Evolutionary conservation across 768 basidiomycete species (phyloP).

Genomic region (Lanmaoa rubissima): DNA sequence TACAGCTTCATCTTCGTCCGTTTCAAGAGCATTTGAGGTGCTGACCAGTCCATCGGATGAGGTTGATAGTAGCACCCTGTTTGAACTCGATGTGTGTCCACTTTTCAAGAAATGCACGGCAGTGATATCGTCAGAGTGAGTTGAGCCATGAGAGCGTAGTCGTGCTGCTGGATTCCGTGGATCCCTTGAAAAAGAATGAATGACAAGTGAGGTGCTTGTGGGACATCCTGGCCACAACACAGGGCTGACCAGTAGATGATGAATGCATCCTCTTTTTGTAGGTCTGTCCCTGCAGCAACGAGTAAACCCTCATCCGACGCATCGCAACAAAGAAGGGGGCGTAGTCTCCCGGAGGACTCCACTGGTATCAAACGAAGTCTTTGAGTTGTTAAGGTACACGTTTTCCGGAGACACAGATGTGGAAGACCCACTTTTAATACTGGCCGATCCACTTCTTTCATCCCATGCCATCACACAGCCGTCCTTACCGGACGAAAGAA

Average conservation of each 20-base stretch:
- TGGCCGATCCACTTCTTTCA: constrained; percentile 48
- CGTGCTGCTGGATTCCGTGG: constrained; percentile 72
- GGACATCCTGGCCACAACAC: background rate
- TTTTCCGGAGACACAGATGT: background rate
- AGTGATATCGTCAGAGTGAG: constrained; percentile 94
- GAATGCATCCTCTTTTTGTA: constrained; percentile 77
- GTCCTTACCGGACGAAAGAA: constrained; percentile 70
- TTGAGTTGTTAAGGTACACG: constrained; percentile 39
- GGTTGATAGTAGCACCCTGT: constrained; percentile 65
- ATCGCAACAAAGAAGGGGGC: constrained; percentile 63
- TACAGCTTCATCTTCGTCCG: constrained; percentile 86
- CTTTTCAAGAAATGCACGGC: constrained; percentile 51
- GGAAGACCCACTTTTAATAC: constrained; percentile 57
- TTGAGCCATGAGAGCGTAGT: constrained; percentile 74
- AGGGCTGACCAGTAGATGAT: constrained; percentile 75
- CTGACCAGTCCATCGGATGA: constrained; percentile 85
- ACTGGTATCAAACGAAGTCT: constrained; percentile 38
- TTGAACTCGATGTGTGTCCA: constrained; percentile 31
- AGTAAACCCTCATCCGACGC: constrained; percentile 66
- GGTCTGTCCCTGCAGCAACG: constrained; percentile 80
- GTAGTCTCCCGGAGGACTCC: constrained; percentile 42
- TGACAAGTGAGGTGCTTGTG: constrained; percentile 2
- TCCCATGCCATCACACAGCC: constrained; percentile 78
- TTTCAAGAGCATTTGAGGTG: constrained; percentile 66
- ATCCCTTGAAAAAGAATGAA: constrained; percentile 55